These are phyloP conservation scores for Gliomastix tumulicola DNA, from an alignment of 2,329 filamentous ascomycete species.

Conservation along the genomic window DNA sequence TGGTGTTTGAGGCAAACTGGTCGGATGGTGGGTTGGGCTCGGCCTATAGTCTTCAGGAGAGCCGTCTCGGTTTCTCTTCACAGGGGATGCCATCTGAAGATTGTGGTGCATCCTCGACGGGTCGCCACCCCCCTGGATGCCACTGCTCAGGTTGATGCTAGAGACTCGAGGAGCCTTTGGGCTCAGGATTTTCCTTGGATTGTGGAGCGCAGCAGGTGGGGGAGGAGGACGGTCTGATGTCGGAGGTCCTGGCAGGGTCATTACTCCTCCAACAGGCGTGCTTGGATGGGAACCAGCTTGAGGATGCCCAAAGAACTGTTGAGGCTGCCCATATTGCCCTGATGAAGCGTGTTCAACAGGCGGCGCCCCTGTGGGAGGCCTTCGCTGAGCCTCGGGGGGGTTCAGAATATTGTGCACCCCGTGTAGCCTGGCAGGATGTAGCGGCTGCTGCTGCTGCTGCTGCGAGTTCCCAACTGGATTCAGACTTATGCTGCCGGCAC, in stretches of 20 bases:
- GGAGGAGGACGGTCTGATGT: constrained; percentile 10
- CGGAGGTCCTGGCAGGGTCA: too few species aligned
- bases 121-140: too few species aligned
- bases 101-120: too few species aligned
- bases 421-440: constrained; percentile 15
- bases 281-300: constrained; percentile 22
- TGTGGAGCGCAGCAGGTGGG: background rate
- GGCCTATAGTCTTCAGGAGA: constrained; percentile 14
- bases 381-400: constrained; percentile 16
- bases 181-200: constrained; percentile 15
- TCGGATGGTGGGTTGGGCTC: constrained; percentile 14
- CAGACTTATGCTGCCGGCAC: too few species aligned
- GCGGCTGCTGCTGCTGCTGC: too few species aligned
- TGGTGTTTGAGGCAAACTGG: constrained; percentile 12
- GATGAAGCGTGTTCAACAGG: background rate
- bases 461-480: too few species aligned
- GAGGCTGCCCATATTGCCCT: background rate
- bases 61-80: constrained; percentile 24
- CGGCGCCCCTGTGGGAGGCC: background rate
- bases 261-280: constrained; percentile 21
- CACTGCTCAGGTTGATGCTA: constrained; percentile 19
- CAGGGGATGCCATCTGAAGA: too few species aligned
- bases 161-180: constrained; percentile 19
- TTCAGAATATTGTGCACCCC: constrained; percentile 31
- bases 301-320: constrained; percentile 3